Evolutionary conservation across 331 rosid genomes (phyloP), one percentile per base, ranked within the genome.

Genomic region (Phaseolus coccineus): DNA sequence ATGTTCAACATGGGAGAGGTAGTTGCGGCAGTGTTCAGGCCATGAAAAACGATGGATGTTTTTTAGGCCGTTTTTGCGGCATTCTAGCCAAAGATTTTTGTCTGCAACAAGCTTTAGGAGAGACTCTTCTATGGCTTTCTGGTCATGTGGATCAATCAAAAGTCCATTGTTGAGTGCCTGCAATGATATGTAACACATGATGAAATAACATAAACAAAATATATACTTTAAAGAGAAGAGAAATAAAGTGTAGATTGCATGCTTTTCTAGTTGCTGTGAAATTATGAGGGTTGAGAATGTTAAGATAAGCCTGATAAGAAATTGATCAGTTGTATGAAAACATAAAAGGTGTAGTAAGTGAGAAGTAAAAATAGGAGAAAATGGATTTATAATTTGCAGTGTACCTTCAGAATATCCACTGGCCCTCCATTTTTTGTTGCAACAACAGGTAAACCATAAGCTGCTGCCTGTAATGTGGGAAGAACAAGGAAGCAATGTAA

Each of bases 401-500:
- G 19, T 82, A 82, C 86, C 86, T 82, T 82, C 1, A 82, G 64
- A 81, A 92, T 92, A 80, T 92, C 97, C 44, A 90, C 95, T 0
- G 97, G 97, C 71, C 97, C 97, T 64, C 97, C 97, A 52, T 92
- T 92, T 81, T 87, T 88, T 3, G 95, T 92, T 72, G 97, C 95
- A 74, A 90, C 97, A 84, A 90, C 84, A 3, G 97, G 97, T 76
- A 92, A 91, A 68, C 97, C 95, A 24, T 92, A 91, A 40, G 95
- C 90, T 42, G 97, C 94, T 24, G 97, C 97, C 97, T 85, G 74
- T 40, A 73, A 62, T 42, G 39, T 31, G 53, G 24, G 62, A 62
- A 52, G 53, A 64, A 51, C 57, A 62, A 53, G 70, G 8, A 70
- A 63, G 28, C 53, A 47, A 40, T 48, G 82, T 82, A 25, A 44